These are phyloP conservation scores for Narthecium ossifragum DNA, from an alignment of 106 monocot genomes.

Conservation along the genomic window DNA sequence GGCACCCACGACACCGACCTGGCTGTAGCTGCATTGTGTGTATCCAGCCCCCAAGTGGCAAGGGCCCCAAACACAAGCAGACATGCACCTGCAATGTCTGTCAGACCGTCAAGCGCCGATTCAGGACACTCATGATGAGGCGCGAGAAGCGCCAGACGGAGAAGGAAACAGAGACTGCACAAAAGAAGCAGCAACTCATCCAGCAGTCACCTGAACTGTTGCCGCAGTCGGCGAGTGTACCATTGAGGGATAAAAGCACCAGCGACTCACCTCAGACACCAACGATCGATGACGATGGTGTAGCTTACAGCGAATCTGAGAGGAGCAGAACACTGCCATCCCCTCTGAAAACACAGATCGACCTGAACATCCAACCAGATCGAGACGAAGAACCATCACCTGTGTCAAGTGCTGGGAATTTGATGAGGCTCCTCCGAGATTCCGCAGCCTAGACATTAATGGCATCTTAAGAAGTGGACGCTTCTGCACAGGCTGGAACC, in stretches of 20 bases:
- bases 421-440: slow-evolving; percentile 2
- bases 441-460: background rate
- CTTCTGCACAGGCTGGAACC: too few species aligned
- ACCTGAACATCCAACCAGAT: slow-evolving; percentile 85
- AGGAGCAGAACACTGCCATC: slow-evolving; percentile 17
- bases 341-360: slow-evolving; percentile 64
- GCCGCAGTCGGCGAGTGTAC: background rate
- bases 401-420: slow-evolving; percentile 3
- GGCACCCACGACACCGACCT: slow-evolving; percentile 80
- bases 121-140: slow-evolving; percentile 68
- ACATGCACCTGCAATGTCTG: slow-evolving; percentile 76
- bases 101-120: slow-evolving; percentile 61
- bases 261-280: slow-evolving; percentile 1
- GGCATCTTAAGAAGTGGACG: too few species aligned
- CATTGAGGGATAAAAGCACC: background rate
- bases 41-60: slow-evolving; percentile 89
- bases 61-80: slow-evolving; percentile 83
- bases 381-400: slow-evolving; percentile 70
- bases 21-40: slow-evolving; percentile 87
- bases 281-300: slow-evolving; percentile 9
- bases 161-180: slow-evolving; percentile 47
- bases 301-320: slow-evolving; percentile 26
- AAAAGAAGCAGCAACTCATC: slow-evolving; percentile 13
- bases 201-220: slow-evolving; percentile 12
- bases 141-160: slow-evolving; percentile 56